Base-by-base conservation (phyloP, 148 eudicot species). In the Diospyros lotus region DNA sequence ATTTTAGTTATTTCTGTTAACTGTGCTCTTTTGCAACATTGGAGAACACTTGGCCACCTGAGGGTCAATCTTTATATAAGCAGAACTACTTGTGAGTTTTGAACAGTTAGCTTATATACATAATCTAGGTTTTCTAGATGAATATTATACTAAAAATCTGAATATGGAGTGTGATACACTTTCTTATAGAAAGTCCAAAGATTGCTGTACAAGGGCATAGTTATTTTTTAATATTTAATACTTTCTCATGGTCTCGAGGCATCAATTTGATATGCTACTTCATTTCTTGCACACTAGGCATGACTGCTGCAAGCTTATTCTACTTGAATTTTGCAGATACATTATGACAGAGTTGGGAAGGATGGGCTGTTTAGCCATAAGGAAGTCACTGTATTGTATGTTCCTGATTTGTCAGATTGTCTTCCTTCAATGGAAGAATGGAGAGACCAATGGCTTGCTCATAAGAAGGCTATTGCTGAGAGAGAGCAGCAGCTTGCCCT, bases 331-430 rank as follows among this genome's bases (percentile, higher is more conserved):
- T 58, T 83, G 81, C 95, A 95, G 98, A 89, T 95, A 85, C 98
- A 95, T 86, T 95, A 95, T 84, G 91, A 90, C 59, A 80, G 97
- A 86, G 76, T 95, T 79, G 98, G 98, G 61, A 73, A 88, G 72
- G 94, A 92, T 83, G 98, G 98, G 70, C 83, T 89, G 45, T 92
- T 92, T 77, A 95, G 96, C 77, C 97, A 95, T 79, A 95, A 85
- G 69, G 98, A 95, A 87, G 82, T 95, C 64, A 90, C 98, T 58
- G 97, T 95, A 8, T 69, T 90, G 70, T 95, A 82, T 78, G 86
- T 95, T 77, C 98, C 98, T 7, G 97, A 95, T 81, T 86, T 95
- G 58, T 88, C 96, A 14, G 88, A 88, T 52, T 95, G 97, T 76
- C 92, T 95, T 75, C 97, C 97, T 69, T 90, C 97, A 14, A 59